A percentile compares a stretch with the other conserved stretches of the same genome.
phyloP scores from a whole-genome alignment of 768 basidiomycete species.

The Suillus lakei region DNA sequence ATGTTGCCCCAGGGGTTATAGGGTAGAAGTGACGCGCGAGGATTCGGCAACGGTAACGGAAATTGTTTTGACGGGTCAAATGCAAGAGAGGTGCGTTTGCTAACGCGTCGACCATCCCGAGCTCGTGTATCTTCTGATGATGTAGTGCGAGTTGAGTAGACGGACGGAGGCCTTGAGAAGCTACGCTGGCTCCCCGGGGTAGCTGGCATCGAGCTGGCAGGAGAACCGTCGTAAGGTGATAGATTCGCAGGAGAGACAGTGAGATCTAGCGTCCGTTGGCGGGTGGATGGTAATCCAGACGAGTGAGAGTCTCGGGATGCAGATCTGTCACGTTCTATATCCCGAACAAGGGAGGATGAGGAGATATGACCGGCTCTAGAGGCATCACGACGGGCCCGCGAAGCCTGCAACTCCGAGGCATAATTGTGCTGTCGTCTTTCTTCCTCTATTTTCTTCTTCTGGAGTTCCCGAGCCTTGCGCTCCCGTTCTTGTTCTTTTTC shows the following conservation, averaged over 20 bases:
- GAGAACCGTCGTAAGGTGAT: constrained; percentile 48
- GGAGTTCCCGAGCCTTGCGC: constrained; percentile 43
- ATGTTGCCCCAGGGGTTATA: constrained; percentile 30
- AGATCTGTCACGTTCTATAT: constrained; percentile 39
- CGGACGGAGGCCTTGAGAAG: constrained; percentile 58
- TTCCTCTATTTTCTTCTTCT: constrained; percentile 47
- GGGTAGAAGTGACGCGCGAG: constrained; percentile 29
- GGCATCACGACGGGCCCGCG: constrained; percentile 64
- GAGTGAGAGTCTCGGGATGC: constrained; percentile 36
- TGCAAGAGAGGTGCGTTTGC: constrained; percentile 47
- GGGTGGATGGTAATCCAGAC: constrained; percentile 37
- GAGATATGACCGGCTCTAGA: constrained; percentile 50
- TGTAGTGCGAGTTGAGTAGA: constrained; percentile 55
- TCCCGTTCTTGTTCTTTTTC: constrained; percentile 55
- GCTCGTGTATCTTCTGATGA: constrained; percentile 62
- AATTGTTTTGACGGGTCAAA: constrained; percentile 38
- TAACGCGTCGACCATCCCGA: constrained; percentile 40
- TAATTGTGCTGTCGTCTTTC: constrained; percentile 58
- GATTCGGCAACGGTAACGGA: constrained; percentile 22
- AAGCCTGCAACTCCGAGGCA: constrained; percentile 62
- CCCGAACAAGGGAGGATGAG: constrained; percentile 23
- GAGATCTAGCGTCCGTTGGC: constrained; percentile 52
- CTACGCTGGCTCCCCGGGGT: constrained; percentile 41
- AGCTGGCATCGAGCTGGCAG: constrained; percentile 51
- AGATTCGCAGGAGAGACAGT: constrained; percentile 38